Conservation (phyloP, 805 yeast genomes). For the Schizosaccharomyces japonicus region DNA sequence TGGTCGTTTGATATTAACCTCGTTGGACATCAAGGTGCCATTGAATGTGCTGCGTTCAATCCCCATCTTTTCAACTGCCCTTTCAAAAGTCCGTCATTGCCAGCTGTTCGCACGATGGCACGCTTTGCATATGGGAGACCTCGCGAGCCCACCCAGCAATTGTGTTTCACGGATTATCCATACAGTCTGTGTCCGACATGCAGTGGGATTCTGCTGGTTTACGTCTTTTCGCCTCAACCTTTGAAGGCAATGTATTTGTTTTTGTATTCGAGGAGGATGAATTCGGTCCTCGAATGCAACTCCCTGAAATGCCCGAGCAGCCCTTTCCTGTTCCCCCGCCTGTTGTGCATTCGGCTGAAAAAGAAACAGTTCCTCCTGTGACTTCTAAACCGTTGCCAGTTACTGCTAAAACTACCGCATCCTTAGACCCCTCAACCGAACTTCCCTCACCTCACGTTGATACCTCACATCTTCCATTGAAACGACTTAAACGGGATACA, state of each 20-base stretch:
- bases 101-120: constrained; percentile 84
- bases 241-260: background rate
- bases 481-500: no score
- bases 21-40: constrained; percentile 47
- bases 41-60: constrained; percentile 37
- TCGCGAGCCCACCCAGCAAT: constrained; percentile 42
- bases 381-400: no score
- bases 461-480: no score
- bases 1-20: constrained; percentile 42
- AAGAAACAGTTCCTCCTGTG: no score
- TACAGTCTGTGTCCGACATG: background rate
- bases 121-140: constrained; percentile 75
- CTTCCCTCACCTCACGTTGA: no score
- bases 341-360: no score
- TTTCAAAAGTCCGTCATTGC: constrained; percentile 39
- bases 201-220: background rate
- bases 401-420: no score
- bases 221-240: background rate
- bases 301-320: no score
- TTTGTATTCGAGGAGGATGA: background rate
- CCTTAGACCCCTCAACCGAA: no score
- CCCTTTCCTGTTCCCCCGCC: no score
- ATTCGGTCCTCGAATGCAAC: background rate
- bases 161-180: background rate
- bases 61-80: constrained; percentile 16